Evolutionary conservation across 2,329 filamentous ascomycete species (phyloP).

Genomic region (Calonectria hawksworthii): DNA sequence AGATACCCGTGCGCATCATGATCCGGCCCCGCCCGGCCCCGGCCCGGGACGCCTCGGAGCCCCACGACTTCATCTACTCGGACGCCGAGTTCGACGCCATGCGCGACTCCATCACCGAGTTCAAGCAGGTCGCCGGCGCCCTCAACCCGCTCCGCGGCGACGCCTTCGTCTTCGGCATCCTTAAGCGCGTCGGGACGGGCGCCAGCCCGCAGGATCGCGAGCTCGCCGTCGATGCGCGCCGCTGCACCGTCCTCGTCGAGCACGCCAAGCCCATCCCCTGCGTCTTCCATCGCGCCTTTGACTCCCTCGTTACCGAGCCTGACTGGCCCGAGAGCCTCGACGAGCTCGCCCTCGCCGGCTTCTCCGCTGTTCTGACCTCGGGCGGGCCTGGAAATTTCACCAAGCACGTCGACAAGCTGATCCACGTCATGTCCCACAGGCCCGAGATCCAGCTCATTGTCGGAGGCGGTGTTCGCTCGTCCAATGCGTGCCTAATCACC

Average conservation of each 20-base stretch:
- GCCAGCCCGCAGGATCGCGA: neutral
- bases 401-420: slow-evolving; percentile 56
- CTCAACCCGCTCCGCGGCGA: slow-evolving; percentile 60
- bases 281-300: slow-evolving; percentile 71
- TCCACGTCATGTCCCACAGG: slow-evolving; percentile 50
- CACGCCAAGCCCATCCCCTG: slow-evolving; percentile 59
- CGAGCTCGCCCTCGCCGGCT: slow-evolving; percentile 58
- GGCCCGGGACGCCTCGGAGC: slow-evolving; percentile 27
- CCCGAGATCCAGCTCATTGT: slow-evolving; percentile 62
- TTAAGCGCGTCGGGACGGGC: slow-evolving; percentile 42
- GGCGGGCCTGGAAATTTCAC: slow-evolving; percentile 61
- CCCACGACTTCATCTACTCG: slow-evolving; percentile 64
- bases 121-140: slow-evolving; percentile 52
- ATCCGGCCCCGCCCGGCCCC: slow-evolving; percentile 60
- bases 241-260: slow-evolving; percentile 57
- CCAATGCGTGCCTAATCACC: slow-evolving; percentile 53
- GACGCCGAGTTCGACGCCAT: slow-evolving; percentile 60
- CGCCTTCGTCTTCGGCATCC: slow-evolving; percentile 69
- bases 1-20: slow-evolving; percentile 66
- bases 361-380: slow-evolving; percentile 66
- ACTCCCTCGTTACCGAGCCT: slow-evolving; percentile 56
- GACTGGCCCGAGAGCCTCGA: slow-evolving; percentile 46
- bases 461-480: slow-evolving; percentile 64
- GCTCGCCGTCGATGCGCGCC: slow-evolving; percentile 55
- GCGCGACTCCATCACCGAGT: slow-evolving; percentile 53